These are phyloP conservation scores for Herpotrichia juniperi DNA, from an alignment of 2,329 filamentous ascomycete genomes.

Conservation along the genomic window DNA sequence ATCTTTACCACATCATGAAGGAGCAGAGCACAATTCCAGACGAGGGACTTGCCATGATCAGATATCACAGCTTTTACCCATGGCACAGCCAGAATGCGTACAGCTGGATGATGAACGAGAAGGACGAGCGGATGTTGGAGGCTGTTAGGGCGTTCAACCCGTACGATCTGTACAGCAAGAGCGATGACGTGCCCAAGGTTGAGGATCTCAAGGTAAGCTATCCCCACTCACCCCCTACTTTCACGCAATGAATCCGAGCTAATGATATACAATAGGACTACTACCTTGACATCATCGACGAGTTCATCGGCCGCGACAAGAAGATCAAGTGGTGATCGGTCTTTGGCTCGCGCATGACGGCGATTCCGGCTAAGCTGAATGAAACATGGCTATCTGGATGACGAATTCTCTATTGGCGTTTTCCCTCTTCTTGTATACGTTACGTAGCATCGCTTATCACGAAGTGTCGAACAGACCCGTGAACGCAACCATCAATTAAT, in stretches of 20 bases:
- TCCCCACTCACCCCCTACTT: no score
- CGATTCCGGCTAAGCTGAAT: slow-evolving; percentile 9
- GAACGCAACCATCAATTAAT: background rate
- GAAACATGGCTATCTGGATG: slow-evolving; percentile 1
- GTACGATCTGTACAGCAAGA: slow-evolving; percentile 92
- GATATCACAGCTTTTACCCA: slow-evolving; percentile 91
- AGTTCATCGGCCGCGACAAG: slow-evolving; percentile 70
- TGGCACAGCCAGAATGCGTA: slow-evolving; percentile 88
- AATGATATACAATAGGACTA: no score
- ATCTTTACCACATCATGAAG: slow-evolving; percentile 85
- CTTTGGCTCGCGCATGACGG: slow-evolving; percentile 1
- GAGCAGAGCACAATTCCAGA: slow-evolving; percentile 78
- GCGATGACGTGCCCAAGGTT: slow-evolving; percentile 76
- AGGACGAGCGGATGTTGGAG: slow-evolving; percentile 79
- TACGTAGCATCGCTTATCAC: background rate
- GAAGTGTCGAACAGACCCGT: background rate
- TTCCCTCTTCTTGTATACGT: background rate
- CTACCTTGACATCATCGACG: slow-evolving; percentile 75
- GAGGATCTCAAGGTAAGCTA: slow-evolving; percentile 74
- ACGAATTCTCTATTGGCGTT: slow-evolving; percentile 4
- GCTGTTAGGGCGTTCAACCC: slow-evolving; percentile 88
- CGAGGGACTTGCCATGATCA: slow-evolving; percentile 89
- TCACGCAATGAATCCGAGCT: no score
- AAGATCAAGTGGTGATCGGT: slow-evolving; percentile 69
- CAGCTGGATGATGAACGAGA: slow-evolving; percentile 79